Evolutionary conservation across 2,329 filamentous ascomycete species (phyloP).

Genomic region (Trichoderma semiorbis): DNA sequence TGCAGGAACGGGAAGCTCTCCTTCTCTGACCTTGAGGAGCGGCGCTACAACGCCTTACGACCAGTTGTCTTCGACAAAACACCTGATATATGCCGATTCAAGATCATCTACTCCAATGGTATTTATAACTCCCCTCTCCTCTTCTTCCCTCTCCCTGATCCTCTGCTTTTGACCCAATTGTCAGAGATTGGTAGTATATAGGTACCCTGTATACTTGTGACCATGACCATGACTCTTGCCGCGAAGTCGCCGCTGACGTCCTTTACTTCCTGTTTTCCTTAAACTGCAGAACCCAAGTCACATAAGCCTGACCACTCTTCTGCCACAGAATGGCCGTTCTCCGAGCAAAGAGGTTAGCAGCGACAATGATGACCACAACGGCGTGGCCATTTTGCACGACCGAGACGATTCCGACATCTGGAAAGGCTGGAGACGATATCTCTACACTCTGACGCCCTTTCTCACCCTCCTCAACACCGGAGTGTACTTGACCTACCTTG

Average conservation of each 20-base stretch:
- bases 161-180: background rate
- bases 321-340: constrained; percentile 32
- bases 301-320: constrained; percentile 39
- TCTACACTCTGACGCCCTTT: constrained; percentile 38
- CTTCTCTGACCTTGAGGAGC: constrained; percentile 24
- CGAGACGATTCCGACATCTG: constrained; percentile 44
- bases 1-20: constrained; percentile 27
- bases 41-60: constrained; percentile 26
- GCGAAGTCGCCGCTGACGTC: constrained; percentile 18
- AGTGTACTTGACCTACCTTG: constrained; percentile 49
- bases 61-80: constrained; percentile 20
- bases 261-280: background rate
- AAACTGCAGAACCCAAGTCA: constrained; percentile 40
- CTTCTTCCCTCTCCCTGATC: background rate
- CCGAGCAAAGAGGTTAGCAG: constrained; percentile 34
- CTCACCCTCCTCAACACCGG: constrained; percentile 40
- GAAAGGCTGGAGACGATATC: constrained; percentile 41
- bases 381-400: constrained; percentile 40
- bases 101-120: constrained; percentile 31
- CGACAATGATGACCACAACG: constrained; percentile 28
- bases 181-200: background rate
- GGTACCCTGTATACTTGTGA: background rate
- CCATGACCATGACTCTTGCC: constrained; percentile 5
- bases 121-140: constrained; percentile 9
- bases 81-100: constrained; percentile 28